Conservation (phyloP, 139 green algal genomes). For the Micractinium sp. region DNA sequence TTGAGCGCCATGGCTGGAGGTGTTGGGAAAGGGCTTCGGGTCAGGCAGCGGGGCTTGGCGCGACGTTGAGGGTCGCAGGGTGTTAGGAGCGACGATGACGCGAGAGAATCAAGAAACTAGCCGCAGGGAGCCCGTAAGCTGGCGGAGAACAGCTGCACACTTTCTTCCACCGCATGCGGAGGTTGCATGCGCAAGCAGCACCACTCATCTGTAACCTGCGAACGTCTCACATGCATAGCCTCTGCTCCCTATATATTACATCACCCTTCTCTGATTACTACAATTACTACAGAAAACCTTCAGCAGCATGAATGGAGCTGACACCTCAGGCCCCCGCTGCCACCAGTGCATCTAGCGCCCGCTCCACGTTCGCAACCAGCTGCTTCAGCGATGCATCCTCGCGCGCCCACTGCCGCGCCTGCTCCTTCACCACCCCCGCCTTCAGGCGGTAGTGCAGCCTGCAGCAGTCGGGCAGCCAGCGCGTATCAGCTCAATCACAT, state of each 20-base stretch:
- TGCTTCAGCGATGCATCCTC: background rate
- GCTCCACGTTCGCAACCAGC: background rate
- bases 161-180: too few species aligned
- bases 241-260: background rate
- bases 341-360: background rate
- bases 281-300: background rate
- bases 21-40: too few species aligned
- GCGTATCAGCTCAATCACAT: background rate
- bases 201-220: too few species aligned
- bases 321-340: background rate
- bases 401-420: conserved; percentile 22
- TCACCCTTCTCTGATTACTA: background rate
- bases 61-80: too few species aligned
- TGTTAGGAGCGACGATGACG: too few species aligned
- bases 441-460: conserved; percentile 36
- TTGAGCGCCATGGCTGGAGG: too few species aligned
- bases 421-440: conserved; percentile 9
- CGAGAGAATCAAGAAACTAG: too few species aligned
- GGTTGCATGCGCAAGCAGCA: too few species aligned
- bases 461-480: background rate
- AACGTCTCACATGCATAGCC: too few species aligned
- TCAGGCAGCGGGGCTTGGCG: too few species aligned
- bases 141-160: too few species aligned
- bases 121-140: too few species aligned
- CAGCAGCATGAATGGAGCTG: background rate